A percentile compares a stretch with the other conserved stretches of the same genome.
These are phyloP conservation scores for Colletotrichum paranaense DNA, from an alignment of 2,329 filamentous ascomycete genomes.

Conservation along the genomic window DNA sequence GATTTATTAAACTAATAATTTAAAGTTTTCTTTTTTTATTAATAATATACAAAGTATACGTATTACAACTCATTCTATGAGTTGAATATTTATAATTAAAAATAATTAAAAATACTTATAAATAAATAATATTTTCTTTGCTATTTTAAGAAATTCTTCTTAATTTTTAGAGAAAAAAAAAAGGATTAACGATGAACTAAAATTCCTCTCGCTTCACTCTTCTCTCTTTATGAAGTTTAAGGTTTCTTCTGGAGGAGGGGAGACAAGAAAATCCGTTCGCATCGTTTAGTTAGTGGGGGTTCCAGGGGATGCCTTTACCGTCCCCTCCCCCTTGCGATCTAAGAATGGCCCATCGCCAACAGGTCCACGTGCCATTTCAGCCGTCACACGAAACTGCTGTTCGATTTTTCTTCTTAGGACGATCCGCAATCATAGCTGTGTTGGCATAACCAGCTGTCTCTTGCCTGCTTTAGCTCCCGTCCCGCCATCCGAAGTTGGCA, in stretches of 20 bases:
- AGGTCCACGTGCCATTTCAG: background rate
- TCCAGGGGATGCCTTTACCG: background rate
- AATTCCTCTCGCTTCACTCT: no score
- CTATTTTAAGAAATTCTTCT: no score
- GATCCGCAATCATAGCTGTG: background rate
- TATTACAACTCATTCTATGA: fast-evolving
- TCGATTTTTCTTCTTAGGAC: background rate
- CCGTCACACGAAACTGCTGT: background rate
- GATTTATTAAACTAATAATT: no score
- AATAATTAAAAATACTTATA: background rate
- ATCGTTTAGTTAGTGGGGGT: background rate
- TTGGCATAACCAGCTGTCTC: background rate
- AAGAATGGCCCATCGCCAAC: slow-evolving; percentile 1
- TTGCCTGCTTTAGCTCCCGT: background rate
- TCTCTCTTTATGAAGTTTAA: no score
- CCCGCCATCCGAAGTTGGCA: background rate
- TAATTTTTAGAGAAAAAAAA: background rate
- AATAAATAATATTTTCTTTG: no score
- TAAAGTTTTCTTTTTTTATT: no score
- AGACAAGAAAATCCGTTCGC: no score
- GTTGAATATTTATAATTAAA: no score
- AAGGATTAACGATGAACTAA: no score
- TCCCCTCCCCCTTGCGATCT: background rate
- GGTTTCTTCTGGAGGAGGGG: no score
- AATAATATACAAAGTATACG: no score